These are phyloP conservation scores for Colletotrichum scovillei DNA, from an alignment of 2,329 filamentous ascomycete species.

Conservation along the genomic window DNA sequence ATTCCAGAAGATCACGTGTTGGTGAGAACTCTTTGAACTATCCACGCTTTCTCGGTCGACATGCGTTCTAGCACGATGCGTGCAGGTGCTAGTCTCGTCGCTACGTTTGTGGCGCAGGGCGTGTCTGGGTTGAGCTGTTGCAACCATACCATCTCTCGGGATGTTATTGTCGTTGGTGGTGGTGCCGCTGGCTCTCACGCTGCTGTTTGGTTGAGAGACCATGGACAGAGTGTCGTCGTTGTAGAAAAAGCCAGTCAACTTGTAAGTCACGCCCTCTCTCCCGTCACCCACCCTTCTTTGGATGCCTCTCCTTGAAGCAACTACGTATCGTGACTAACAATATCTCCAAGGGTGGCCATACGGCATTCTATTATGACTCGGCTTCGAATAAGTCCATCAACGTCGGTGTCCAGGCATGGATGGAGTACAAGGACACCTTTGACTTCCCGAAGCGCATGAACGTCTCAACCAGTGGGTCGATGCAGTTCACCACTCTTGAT, in stretches of 20 bases:
- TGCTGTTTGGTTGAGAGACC: conserved; percentile 51
- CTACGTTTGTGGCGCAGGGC: not conserved
- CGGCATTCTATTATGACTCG: conserved; percentile 44
- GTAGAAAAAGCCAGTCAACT: conserved; percentile 50
- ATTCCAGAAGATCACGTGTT: not conserved
- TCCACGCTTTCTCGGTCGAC: not conserved
- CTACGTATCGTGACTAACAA: not conserved
- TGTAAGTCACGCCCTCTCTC: conserved; percentile 32
- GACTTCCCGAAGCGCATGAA: conserved; percentile 46
- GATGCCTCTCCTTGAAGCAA: not conserved
- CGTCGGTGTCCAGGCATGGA: conserved; percentile 39
- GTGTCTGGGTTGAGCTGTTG: not conserved
- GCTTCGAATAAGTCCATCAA: conserved; percentile 38
- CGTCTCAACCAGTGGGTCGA: conserved; percentile 44
- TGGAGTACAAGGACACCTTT: conserved; percentile 46
- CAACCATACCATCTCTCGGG: conserved; percentile 33
- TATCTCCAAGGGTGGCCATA: conserved; percentile 44
- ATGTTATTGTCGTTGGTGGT: conserved; percentile 53
- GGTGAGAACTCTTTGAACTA: too few relatives aligned
- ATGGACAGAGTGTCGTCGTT: conserved; percentile 49
- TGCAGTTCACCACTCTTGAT: conserved; percentile 35
- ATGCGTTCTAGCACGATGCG: conserved; percentile 13
- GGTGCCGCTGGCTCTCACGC: conserved; percentile 53
- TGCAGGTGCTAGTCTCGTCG: not conserved
- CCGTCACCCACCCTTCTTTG: not conserved